phyloP scores from a whole-genome alignment of 345 rosid species.

The Dimocarpus longan region DNA sequence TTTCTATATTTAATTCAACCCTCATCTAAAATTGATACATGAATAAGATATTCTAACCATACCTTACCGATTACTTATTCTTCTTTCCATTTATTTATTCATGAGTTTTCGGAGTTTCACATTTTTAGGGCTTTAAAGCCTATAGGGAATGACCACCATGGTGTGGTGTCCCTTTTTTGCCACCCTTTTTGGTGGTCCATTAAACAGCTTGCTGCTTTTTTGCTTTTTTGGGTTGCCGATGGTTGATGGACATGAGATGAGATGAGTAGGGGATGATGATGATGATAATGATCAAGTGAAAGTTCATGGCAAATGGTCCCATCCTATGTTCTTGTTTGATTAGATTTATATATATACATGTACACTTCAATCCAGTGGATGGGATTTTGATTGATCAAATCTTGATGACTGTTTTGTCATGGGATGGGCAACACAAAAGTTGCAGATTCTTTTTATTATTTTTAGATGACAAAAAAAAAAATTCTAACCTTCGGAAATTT shows the following conservation, averaged over 20 bases:
- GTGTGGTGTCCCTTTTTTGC: slow-evolving; percentile 17
- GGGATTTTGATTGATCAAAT: slow-evolving; percentile 3
- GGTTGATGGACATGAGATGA: neutral
- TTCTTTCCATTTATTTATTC: neutral
- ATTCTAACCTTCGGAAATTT: no score
- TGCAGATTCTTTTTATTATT: no score
- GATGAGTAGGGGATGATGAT: neutral
- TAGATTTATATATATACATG: neutral
- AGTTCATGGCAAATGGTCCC: slow-evolving; percentile 17
- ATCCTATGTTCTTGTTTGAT: slow-evolving; percentile 1
- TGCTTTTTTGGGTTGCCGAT: slow-evolving; percentile 9
- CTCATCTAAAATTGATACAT: neutral
- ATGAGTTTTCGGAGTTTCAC: neutral
- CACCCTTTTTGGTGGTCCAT: slow-evolving; percentile 25
- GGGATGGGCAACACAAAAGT: neutral
- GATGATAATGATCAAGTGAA: slow-evolving; percentile 6
- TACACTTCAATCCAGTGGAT: neutral
- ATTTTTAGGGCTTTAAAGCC: slow-evolving; percentile 9
- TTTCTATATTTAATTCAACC: neutral
- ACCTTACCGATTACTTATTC: neutral
- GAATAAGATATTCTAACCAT: neutral
- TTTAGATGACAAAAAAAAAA: no score
- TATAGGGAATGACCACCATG: neutral
- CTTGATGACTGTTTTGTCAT: neutral
- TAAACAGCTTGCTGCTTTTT: neutral